phyloP scores from a whole-genome alignment of 2,329 filamentous ascomycete species.

The Fusarium begoniae region DNA sequence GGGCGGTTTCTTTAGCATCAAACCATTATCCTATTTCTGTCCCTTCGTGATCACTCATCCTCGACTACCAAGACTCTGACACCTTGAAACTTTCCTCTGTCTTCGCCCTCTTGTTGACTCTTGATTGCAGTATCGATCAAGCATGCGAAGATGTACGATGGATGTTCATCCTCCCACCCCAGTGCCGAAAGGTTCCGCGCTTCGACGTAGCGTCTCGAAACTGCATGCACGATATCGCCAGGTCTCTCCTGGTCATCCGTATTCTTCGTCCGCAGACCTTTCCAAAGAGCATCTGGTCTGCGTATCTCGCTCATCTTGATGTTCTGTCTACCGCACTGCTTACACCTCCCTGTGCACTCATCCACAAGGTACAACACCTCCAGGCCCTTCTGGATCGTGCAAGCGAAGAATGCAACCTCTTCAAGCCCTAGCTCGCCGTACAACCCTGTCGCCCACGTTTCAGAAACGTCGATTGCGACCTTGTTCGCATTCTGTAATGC shows the following conservation, averaged over 20 bases:
- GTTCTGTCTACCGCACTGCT: conserved; percentile 24
- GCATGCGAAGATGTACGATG: conserved; percentile 44
- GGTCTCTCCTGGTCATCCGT: conserved; percentile 23
- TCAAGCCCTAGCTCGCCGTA: conserved; percentile 36
- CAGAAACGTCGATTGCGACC: conserved; percentile 44
- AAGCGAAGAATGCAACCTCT: conserved; percentile 44
- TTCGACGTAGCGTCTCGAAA: conserved; percentile 45
- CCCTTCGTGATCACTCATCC: conserved; percentile 33
- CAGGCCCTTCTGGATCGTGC: conserved; percentile 41
- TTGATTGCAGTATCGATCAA: conserved; percentile 43
- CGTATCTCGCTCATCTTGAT: conserved; percentile 24
- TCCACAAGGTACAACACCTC: conserved; percentile 48
- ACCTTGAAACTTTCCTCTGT: conserved; percentile 36
- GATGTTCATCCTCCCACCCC: conserved; percentile 45
- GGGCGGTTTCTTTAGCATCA: conserved; percentile 40
- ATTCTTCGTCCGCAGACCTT: conserved; percentile 26
- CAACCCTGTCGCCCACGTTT: conserved; percentile 38
- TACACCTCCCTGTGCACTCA: conserved; percentile 39
- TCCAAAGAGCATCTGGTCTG: conserved; percentile 34
- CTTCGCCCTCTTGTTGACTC: conserved; percentile 41
- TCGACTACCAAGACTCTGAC: conserved; percentile 42
- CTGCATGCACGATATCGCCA: conserved; percentile 44
- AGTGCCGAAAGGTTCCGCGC: conserved; percentile 45
- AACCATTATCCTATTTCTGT: conserved; percentile 18
- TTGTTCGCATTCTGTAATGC: conserved; percentile 38